phyloP scores from a whole-genome alignment of 2,329 filamentous ascomycete genomes.

The Beauveria sp. region DNA sequence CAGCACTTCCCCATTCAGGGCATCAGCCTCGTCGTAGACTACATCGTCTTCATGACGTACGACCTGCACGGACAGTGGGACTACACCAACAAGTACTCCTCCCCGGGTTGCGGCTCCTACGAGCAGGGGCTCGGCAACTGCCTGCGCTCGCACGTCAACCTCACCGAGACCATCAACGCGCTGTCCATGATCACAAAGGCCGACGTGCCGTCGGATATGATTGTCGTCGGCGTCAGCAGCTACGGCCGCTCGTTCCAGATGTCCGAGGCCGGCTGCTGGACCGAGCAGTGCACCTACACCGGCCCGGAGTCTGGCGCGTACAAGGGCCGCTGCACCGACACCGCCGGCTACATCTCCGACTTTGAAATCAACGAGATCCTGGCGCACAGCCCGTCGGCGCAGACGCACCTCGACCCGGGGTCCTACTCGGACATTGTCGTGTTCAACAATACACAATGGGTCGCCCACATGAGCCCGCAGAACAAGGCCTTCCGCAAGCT shows the following conservation, averaged over 20 bases:
- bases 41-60: constrained; percentile 30
- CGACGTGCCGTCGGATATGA: constrained; percentile 21
- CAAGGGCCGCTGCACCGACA: constrained; percentile 22
- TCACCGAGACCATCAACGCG: constrained; percentile 25
- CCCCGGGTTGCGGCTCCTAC: constrained; percentile 8
- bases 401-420: background rate
- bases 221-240: constrained; percentile 23
- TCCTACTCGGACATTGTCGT: constrained; percentile 14
- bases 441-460: constrained; percentile 16
- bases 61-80: constrained; percentile 30
- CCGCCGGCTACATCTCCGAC: constrained; percentile 25
- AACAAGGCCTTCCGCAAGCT: constrained; percentile 8
- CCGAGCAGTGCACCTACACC: constrained; percentile 18
- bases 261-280: constrained; percentile 20
- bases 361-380: constrained; percentile 22
- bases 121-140: constrained; percentile 22
- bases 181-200: constrained; percentile 29
- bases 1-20: constrained; percentile 22
- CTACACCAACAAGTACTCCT: constrained; percentile 18
- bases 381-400: background rate
- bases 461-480: constrained; percentile 11
- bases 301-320: constrained; percentile 18
- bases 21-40: constrained; percentile 22
- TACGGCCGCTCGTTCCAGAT: constrained; percentile 27
- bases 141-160: constrained; percentile 28